Evolutionary conservation across 1,139 yeast genomes (phyloP).

Genomic region (Scheffersomyces quercinus): DNA sequence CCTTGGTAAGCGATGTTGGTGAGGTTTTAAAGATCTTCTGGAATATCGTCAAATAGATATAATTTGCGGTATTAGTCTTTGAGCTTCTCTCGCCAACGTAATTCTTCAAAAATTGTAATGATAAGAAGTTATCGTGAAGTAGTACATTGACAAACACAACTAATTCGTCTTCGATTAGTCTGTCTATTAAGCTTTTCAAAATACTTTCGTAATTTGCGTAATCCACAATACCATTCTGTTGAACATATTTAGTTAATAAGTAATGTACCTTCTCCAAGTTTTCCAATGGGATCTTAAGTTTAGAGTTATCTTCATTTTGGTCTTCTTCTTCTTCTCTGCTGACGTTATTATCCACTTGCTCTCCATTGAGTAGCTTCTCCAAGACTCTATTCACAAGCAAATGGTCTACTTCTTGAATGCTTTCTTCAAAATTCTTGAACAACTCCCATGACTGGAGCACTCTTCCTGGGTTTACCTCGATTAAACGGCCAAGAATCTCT

Average conservation of each 20-base stretch:
- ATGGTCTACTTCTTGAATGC: constrained; percentile 7
- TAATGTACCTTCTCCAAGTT: constrained; percentile 8
- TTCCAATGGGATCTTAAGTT: background rate
- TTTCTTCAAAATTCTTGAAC: constrained; percentile 23
- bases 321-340: constrained; percentile 4
- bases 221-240: background rate
- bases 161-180: constrained; percentile 4
- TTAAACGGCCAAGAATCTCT: constrained; percentile 19
- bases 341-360: constrained; percentile 11
- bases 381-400: constrained; percentile 19
- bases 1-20: constrained; percentile 2
- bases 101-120: background rate
- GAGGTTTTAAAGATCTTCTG: constrained; percentile 3
- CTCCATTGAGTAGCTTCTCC: constrained; percentile 24
- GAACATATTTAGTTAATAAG: constrained; percentile 3
- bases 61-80: background rate
- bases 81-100: background rate
- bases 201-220: background rate
- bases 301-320: constrained; percentile 5
- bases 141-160: constrained; percentile 2
- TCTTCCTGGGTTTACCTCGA: constrained; percentile 42
- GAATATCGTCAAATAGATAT: constrained; percentile 8
- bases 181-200: constrained; percentile 3
- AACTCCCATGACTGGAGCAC: constrained; percentile 38
- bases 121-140: background rate